These are phyloP conservation scores for Candida awuae DNA, from an alignment of 805 yeast species.

Conservation along the genomic window DNA sequence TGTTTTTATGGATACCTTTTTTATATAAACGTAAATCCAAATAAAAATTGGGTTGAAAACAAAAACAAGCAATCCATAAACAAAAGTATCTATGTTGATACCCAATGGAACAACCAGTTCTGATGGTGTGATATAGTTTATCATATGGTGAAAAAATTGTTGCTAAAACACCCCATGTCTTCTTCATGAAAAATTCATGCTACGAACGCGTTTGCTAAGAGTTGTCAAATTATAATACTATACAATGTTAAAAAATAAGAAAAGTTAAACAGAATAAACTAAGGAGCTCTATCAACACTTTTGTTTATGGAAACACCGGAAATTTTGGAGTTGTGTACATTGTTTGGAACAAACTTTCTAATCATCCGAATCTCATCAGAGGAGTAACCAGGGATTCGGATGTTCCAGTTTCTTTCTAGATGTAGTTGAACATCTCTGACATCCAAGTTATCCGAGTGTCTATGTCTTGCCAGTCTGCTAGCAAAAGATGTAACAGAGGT, in stretches of 20 bases:
- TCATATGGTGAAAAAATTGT: not conserved
- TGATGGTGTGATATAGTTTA: slow-evolving; percentile 2
- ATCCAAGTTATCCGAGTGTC: slow-evolving; percentile 81
- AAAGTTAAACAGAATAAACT: not conserved
- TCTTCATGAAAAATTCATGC: not conserved
- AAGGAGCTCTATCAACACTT: slow-evolving; percentile 43
- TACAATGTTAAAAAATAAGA: not conserved
- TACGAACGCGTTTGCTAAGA: too few species aligned
- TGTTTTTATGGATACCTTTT: not conserved
- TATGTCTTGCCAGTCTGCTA: slow-evolving; percentile 88
- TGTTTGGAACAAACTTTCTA: slow-evolving; percentile 62
- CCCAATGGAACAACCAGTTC: slow-evolving; percentile 2
- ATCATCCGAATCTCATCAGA: slow-evolving; percentile 82
- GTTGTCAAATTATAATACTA: too few species aligned
- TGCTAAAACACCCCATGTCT: not conserved
- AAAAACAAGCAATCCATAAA: slow-evolving; percentile 7
- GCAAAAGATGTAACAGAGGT: slow-evolving; percentile 87
- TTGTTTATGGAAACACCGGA: slow-evolving; percentile 61
- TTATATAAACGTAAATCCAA: slow-evolving; percentile 5
- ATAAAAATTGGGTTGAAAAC: slow-evolving; percentile 11
- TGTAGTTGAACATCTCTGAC: slow-evolving; percentile 87
- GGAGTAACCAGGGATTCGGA: slow-evolving; percentile 86
- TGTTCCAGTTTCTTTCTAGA: slow-evolving; percentile 89
- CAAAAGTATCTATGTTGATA: slow-evolving; percentile 11
- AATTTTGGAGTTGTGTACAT: slow-evolving; percentile 55